These are phyloP conservation scores for Ophioceras dolichostomum DNA, from an alignment of 2,329 filamentous ascomycete species.

Conservation along the genomic window DNA sequence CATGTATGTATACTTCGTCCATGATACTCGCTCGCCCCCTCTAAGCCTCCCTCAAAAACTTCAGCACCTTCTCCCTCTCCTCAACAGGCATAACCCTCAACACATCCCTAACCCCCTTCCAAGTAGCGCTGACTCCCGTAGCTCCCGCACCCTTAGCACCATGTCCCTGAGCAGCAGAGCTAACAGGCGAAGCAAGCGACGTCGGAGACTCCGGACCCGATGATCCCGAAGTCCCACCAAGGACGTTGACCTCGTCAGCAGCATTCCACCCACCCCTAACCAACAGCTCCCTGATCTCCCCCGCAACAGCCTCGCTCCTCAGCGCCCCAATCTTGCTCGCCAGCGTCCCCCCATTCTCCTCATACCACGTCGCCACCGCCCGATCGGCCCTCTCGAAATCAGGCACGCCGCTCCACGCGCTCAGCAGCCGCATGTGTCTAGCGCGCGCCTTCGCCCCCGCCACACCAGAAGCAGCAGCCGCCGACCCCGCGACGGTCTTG, in stretches of 20 bases:
- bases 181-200: not conserved
- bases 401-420: conserved; percentile 69
- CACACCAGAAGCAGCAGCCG: too few species aligned
- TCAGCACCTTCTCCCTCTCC: conserved; percentile 75
- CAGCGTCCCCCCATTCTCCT: conserved; percentile 79
- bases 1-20: too few species aligned
- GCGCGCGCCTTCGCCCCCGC: conserved; percentile 45
- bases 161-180: not conserved
- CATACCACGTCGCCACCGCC: conserved; percentile 87
- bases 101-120: conserved; percentile 79
- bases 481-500: conserved; percentile 7
- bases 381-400: conserved; percentile 71
- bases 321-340: conserved; percentile 74
- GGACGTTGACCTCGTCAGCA: not conserved
- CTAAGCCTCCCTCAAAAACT: conserved; percentile 40
- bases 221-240: not conserved
- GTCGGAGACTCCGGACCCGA: conserved; percentile 41
- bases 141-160: conserved; percentile 40
- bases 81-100: conserved; percentile 76
- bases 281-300: conserved; percentile 62
- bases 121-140: conserved; percentile 51
- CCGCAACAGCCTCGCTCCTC: conserved; percentile 50
- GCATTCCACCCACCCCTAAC: conserved; percentile 23
- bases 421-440: conserved; percentile 60
- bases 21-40: too few species aligned